Conservation (phyloP, 495 filamentous ascomycete species). For the Podospora australis region DNA sequence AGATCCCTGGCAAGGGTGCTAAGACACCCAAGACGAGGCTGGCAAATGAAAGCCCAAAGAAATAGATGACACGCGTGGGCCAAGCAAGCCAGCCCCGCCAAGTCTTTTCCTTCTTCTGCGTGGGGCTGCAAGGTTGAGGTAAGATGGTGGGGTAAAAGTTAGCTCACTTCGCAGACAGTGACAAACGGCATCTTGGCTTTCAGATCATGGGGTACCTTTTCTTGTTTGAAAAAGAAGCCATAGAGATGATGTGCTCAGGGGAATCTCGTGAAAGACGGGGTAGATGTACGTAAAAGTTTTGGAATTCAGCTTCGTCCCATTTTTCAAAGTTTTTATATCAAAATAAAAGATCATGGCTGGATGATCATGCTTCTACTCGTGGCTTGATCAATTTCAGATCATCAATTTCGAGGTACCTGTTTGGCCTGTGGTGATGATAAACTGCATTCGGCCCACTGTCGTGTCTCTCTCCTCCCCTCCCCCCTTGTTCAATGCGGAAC, state of each 20-base stretch:
- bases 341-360: too few relatives aligned
- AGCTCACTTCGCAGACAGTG: neutral
- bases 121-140: neutral
- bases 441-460: neutral
- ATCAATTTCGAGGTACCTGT: too few relatives aligned
- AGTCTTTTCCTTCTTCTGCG: too few relatives aligned
- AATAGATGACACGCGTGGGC: neutral
- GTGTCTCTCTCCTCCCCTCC: constrained; percentile 6
- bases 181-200: constrained; percentile 3
- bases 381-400: too few relatives aligned
- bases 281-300: neutral
- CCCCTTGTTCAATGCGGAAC: neutral
- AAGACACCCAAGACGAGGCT: neutral
- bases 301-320: too few relatives aligned
- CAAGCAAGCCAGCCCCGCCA: too few relatives aligned
- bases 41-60: neutral
- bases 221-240: neutral
- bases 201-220: constrained; percentile 4
- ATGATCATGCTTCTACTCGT: too few relatives aligned
- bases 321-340: too few relatives aligned
- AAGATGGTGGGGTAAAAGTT: neutral
- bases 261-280: neutral
- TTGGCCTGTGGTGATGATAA: too few relatives aligned
- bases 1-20: too few relatives aligned
- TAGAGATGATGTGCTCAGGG: neutral